A percentile compares a stretch with the other conserved stretches of the same genome.
Conservation (phyloP, 2,329 filamentous ascomycete species). For the Meredithiella fracta region DNA sequence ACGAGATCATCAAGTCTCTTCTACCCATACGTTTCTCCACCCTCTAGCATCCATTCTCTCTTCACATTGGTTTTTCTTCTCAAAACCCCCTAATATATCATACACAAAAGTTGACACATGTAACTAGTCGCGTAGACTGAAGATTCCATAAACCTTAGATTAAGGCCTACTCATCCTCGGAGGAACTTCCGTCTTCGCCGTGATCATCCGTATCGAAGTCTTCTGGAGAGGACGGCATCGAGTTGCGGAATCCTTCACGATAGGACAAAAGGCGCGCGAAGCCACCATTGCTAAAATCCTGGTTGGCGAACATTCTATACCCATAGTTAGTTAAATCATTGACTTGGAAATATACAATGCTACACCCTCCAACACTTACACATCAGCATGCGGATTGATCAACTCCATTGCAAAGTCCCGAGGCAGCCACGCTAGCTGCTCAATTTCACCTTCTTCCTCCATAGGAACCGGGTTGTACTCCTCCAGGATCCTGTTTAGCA, state of each 20-base stretch:
- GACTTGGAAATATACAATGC: no score
- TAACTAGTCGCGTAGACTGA: no score
- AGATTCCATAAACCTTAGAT: no score
- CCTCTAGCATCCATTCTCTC: no score
- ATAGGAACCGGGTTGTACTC: conserved; percentile 6
- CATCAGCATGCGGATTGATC: neutral
- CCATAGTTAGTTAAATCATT: no score
- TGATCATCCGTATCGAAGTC: neutral
- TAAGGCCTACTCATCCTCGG: no score
- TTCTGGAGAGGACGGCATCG: neutral
- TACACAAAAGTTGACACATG: no score
- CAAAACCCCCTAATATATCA: no score
- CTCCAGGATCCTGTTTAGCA: conserved; percentile 2
- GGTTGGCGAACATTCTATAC: neutral
- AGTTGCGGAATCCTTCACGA: neutral
- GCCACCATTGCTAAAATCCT: neutral
- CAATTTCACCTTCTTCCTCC: neutral
- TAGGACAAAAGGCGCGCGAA: neutral
- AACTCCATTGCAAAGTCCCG: neutral
- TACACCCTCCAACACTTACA: neutral
- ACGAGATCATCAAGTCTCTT: no score
- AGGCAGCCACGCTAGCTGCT: conserved; percentile 11
- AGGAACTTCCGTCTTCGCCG: neutral
- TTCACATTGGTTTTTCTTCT: no score
- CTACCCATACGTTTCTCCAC: no score